Evolutionary conservation across 768 basidiomycete genomes (phyloP).

Genomic region (Russula emetica): DNA sequence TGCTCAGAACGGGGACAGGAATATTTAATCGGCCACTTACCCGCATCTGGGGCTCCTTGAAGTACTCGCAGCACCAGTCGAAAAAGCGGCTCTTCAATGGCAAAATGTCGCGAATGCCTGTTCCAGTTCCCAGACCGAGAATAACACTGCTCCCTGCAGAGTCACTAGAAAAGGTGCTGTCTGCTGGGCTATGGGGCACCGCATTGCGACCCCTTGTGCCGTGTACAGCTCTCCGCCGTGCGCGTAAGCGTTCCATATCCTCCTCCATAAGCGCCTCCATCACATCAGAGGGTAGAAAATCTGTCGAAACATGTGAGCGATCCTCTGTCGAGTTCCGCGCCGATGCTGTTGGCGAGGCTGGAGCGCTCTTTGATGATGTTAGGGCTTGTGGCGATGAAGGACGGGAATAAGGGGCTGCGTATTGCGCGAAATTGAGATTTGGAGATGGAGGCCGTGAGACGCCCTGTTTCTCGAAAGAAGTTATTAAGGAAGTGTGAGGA

Average conservation of each 20-base stretch:
- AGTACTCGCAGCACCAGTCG: constrained; percentile 97
- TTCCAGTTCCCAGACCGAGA: constrained; percentile 73
- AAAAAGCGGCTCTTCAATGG: constrained; percentile 90
- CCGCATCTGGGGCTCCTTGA: constrained; percentile 98
- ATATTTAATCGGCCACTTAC: constrained; percentile 42
- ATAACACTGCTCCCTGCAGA: constrained; percentile 64
- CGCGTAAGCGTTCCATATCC: constrained; percentile 86
- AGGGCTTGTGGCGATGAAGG: constrained; percentile 42
- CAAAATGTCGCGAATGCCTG: constrained; percentile 76
- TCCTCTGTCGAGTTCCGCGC: constrained; percentile 27
- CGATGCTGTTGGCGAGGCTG: constrained; percentile 34
- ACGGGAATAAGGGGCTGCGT: constrained; percentile 69
- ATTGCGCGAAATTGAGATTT: constrained; percentile 71
- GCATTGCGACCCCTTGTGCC: constrained; percentile 39
- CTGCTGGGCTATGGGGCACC: constrained; percentile 61
- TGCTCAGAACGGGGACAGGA: neutral
- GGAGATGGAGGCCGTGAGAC: constrained; percentile 73
- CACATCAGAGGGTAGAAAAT: constrained; percentile 70
- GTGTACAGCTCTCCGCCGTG: constrained; percentile 49
- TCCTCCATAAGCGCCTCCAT: constrained; percentile 90
- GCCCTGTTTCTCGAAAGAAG: constrained; percentile 36
- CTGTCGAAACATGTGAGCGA: constrained; percentile 38
- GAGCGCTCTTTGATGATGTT: constrained; percentile 26
- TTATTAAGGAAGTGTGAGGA: constrained; percentile 29
- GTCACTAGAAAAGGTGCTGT: constrained; percentile 74